Base-by-base conservation (phyloP, 208 protist genomes). In the Crithidia bombi region DNA sequence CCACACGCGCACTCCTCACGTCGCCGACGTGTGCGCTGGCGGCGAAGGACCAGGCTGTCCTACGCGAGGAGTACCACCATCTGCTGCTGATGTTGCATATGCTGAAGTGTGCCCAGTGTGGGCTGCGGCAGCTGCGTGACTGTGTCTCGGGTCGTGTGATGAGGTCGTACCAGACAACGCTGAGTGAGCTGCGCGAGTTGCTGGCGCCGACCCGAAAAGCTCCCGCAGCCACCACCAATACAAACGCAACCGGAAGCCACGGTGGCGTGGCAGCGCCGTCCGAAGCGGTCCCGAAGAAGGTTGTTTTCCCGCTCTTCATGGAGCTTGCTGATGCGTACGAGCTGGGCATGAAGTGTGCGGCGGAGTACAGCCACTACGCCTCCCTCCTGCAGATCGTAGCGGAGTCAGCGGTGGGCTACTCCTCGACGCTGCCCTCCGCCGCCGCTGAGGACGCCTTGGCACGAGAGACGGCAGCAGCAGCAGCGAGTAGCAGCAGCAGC, bases 21-120 rank as follows among this genome's bases (percentile, higher is more conserved):
- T 87, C 85, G 0, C 89, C 89, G 3, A 84, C 84, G 11, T 78
- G 76, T 26, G 50, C 78, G 2, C 57, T 95, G 35, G 33, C 28
- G 17, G 41, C 36, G 6, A 25, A n/a, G 14, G 69, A 73, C 41
- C 55, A 62, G 19, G 52, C 59, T 28, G 46, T 51, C 35, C 59
- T 97, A 35, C 63, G 67, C 12, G 86, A 87, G 44, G 88, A 95
- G 81, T 95, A 97, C 73, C 80, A 93, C 49, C 86, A 93, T 51
- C 17, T 73, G 33, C 75, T 93, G 35, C 77, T 91, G 61, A 52
- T 90, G 10, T 44, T 75, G 39, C 75, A 89, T 35, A 75, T 87
- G 62, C 63, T 92, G 10, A 77, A 82, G 38, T 78, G 62, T 19
- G 78, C 87, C 19, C 47, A 68, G n/a, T 81, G 79, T 44, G 77